Evolutionary conservation across 306 rosid species (phyloP).

Genomic region (Quercus robur): DNA sequence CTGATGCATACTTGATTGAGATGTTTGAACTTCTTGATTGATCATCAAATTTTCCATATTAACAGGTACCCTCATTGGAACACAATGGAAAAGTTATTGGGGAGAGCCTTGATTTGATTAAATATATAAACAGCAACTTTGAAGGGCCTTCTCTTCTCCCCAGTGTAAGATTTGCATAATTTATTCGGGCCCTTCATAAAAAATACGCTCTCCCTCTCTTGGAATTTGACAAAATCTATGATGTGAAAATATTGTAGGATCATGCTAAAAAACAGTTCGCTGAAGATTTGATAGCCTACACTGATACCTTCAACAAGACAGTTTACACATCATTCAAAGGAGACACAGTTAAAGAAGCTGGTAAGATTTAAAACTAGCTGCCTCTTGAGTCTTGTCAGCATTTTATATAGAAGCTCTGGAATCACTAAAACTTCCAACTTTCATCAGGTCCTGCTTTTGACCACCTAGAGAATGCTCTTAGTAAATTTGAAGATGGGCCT

Average conservation of each 20-base stretch:
- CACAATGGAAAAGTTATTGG: constrained; percentile 77
- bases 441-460: constrained; percentile 59
- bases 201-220: background rate
- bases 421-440: constrained; percentile 1
- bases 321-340: constrained; percentile 34
- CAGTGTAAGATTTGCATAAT: constrained; percentile 32
- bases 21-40: background rate
- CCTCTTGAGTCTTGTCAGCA: background rate
- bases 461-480: constrained; percentile 72
- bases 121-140: constrained; percentile 60
- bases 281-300: constrained; percentile 48
- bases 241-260: constrained; percentile 36
- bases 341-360: constrained; percentile 31
- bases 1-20: background rate
- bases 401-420: background rate
- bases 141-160: constrained; percentile 62
- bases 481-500: constrained; percentile 70
- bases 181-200: background rate
- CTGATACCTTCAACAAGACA: constrained; percentile 34
- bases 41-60: background rate
- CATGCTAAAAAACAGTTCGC: constrained; percentile 45
- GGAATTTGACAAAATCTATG: background rate
- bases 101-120: constrained; percentile 85
- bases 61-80: constrained; percentile 83
- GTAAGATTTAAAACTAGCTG: constrained; percentile 33